Base-by-base conservation (phyloP, 108 stramenopile species). In the Nannochloropsis gaditana region DNA sequence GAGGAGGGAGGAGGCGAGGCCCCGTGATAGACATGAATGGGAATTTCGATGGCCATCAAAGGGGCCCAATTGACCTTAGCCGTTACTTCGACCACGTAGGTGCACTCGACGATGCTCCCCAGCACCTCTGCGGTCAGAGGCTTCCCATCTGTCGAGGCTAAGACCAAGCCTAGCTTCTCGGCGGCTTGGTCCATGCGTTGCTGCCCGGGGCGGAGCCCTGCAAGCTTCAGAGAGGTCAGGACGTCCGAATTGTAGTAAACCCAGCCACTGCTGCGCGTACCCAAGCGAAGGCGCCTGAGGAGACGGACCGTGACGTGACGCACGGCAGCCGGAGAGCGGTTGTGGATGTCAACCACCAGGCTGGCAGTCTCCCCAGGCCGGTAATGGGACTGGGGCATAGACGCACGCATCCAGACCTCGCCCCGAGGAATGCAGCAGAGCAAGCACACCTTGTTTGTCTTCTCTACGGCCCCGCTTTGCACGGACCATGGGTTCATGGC, bases 11-110 rank as follows among this genome's bases (percentile, higher is more conserved):
- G n/a, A 6, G n/a, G 59, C 2, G 4, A 15, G 59, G 59, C 19
- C 59, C 19, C 15, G 59, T 73, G 59, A 8, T 73, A 73, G 59
- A 73, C n/a, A 73, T 73, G 59, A n/a, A 73, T 73, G 0, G 59
- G 59, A 73, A 73, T 8, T 8, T 73, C 59, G 15, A 73, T 73
- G 0, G 19, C 59, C 15, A 73, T 73, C 19, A n/a, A 73, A n/a
- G 59, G 59, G n/a, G 59, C n/a, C 59, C 59, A 73, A n/a, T 73
- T n/a, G 59, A 73, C n/a, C n/a, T 73, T 73, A n/a, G n/a, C 59
- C 2, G 8, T n/a, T 1, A 73, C n/a, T 73, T 73, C 8, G n/a
- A 73, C 59, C 4, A 8, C 59, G 59, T 73, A 73, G 15, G 59
- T 73, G n/a, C 59, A 73, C 6, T 73, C 59, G 4, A 73, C 3